A percentile compares a stretch with the other conserved stretches of the same genome.
These are phyloP conservation scores for Talaromyces sp. DNA, from an alignment of 2,329 filamentous ascomycete species.

Conservation along the genomic window DNA sequence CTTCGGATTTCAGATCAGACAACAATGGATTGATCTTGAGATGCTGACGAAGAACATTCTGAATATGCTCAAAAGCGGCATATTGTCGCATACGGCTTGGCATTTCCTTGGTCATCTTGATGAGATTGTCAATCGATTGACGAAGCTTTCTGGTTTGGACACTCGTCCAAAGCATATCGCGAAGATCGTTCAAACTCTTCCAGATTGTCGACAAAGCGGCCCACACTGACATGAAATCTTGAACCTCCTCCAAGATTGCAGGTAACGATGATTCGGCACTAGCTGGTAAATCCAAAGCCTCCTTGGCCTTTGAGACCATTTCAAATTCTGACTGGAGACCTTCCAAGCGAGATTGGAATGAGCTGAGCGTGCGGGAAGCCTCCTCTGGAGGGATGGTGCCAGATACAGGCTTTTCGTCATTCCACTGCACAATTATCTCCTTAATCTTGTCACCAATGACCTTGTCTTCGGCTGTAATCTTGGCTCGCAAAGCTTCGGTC, in stretches of 20 bases:
- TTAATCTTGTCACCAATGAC: slow-evolving; percentile 83
- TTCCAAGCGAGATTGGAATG: slow-evolving; percentile 81
- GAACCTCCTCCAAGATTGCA: slow-evolving; percentile 89
- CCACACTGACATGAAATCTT: slow-evolving; percentile 99
- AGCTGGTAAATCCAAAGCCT: slow-evolving; percentile 84
- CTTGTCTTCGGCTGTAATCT: slow-evolving; percentile 91
- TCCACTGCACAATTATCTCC: slow-evolving; percentile 84
- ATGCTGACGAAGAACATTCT: slow-evolving; percentile 80
- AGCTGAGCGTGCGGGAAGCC: slow-evolving; percentile 74
- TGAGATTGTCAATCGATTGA: slow-evolving; percentile 80
- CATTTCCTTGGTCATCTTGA: slow-evolving; percentile 99
- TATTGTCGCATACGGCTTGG: slow-evolving; percentile 98
- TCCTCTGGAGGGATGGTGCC: slow-evolving; percentile 88
- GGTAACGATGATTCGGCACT: slow-evolving; percentile 75
- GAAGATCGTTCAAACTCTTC: slow-evolving; percentile 90
- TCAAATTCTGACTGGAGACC: slow-evolving; percentile 82
- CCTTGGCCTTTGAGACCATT: slow-evolving; percentile 94
- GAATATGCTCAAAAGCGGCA: slow-evolving; percentile 98
- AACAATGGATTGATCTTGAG: slow-evolving; percentile 88
- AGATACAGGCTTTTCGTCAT: slow-evolving; percentile 93
- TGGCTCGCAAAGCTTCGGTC: slow-evolving; percentile 88
- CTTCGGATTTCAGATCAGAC: slow-evolving; percentile 90
- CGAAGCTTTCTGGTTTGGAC: slow-evolving; percentile 93
- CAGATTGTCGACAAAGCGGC: slow-evolving; percentile 92
- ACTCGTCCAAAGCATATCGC: slow-evolving; percentile 90